A percentile compares a stretch with the other conserved stretches of the same genome.
These are phyloP conservation scores for Isabelozyma gotoi DNA, from an alignment of 805 yeast species.

Conservation along the genomic window DNA sequence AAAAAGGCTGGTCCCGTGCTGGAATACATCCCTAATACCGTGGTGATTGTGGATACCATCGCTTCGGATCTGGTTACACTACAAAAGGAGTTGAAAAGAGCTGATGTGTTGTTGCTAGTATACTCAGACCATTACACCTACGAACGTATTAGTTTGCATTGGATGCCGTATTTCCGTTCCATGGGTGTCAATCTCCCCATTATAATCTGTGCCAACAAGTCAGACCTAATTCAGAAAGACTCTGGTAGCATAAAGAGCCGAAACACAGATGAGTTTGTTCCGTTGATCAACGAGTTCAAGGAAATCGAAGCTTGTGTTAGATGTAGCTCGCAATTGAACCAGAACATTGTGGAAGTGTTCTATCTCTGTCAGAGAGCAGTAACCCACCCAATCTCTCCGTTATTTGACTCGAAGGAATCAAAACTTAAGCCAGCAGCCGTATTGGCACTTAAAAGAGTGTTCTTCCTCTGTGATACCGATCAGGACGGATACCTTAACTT, in stretches of 20 bases:
- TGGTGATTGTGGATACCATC: slow-evolving; percentile 79
- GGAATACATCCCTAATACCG: slow-evolving; percentile 43
- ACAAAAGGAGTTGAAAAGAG: slow-evolving; percentile 73
- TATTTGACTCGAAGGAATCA: slow-evolving; percentile 90
- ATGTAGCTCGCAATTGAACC: slow-evolving; percentile 79
- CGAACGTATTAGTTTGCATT: slow-evolving; percentile 85
- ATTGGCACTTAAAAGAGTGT: slow-evolving; percentile 75
- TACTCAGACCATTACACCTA: slow-evolving; percentile 93
- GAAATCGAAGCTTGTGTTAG: slow-evolving; percentile 92
- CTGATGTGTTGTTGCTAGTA: slow-evolving; percentile 93
- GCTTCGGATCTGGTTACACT: slow-evolving; percentile 60
- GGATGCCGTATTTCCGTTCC: slow-evolving; percentile 93
- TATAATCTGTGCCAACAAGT: slow-evolving; percentile 84
- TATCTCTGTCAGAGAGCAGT: slow-evolving; percentile 93
- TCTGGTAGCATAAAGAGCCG: slow-evolving; percentile 43
- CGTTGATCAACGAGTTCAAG: slow-evolving; percentile 84
- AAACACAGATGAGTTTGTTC: slow-evolving; percentile 76
- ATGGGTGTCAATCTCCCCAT: slow-evolving; percentile 93
- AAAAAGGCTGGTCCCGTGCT: slow-evolving; percentile 14
- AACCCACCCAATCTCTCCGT: slow-evolving; percentile 88
- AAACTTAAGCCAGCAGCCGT: slow-evolving; percentile 74
- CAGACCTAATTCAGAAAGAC: slow-evolving; percentile 48
- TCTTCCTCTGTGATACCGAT: slow-evolving; percentile 82
- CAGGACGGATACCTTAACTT: slow-evolving; percentile 83
- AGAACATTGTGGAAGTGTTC: slow-evolving; percentile 87